Evolutionary conservation across 805 yeast species (phyloP).

Genomic region (Lipomyces sp.): DNA sequence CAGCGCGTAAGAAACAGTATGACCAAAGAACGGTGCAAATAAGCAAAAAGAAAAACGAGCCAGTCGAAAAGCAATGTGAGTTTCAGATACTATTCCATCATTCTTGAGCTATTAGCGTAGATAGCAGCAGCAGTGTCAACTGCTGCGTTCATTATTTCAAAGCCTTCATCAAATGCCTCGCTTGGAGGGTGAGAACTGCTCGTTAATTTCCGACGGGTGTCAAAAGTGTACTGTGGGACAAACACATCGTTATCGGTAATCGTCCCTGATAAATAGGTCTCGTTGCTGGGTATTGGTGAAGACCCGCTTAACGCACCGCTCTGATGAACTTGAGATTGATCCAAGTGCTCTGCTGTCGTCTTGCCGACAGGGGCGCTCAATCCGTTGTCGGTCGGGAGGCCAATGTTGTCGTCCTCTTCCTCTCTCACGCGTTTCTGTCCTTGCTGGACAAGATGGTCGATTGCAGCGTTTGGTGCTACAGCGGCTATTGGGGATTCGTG

Average conservation of each 20-base stretch:
- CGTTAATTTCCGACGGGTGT: neutral
- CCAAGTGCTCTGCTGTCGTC: neutral
- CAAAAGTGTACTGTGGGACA: neutral
- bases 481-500: neutral
- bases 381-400: neutral
- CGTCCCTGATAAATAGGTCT: neutral
- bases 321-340: neutral
- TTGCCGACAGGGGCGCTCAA: neutral
- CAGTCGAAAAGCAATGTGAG: neutral
- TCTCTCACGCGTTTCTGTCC: neutral
- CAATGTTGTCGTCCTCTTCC: neutral
- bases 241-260: neutral
- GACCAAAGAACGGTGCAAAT: neutral
- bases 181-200: constrained; percentile 1
- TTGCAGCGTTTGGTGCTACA: neutral
- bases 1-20: neutral
- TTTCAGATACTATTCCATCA: neutral
- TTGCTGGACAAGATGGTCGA: neutral
- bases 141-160: neutral
- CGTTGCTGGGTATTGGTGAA: neutral
- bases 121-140: neutral
- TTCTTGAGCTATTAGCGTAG: neutral
- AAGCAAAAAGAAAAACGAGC: neutral
- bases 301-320: neutral
- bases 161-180: neutral